Percentiles rank a stretch among this genome's conserved stretches.
phyloP scores from a whole-genome alignment of 208 protist species.

The Trypanosoma platydactyli region DNA sequence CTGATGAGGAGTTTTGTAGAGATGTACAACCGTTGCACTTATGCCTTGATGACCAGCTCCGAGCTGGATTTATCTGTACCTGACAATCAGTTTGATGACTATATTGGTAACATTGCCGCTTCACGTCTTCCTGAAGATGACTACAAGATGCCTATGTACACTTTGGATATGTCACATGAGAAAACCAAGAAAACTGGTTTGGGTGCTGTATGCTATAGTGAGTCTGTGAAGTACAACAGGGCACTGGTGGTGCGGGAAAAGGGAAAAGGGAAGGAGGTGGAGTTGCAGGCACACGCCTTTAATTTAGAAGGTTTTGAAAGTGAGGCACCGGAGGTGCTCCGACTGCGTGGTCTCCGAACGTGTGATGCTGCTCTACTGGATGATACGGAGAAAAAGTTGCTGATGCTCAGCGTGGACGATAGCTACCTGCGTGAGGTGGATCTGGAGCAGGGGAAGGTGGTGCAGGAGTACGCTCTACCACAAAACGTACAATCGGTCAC shows the following conservation, averaged over 20 bases:
- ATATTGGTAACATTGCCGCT: slow-evolving; percentile 27
- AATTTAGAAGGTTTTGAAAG: slow-evolving; percentile 42
- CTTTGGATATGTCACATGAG: slow-evolving; percentile 37
- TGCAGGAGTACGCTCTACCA: slow-evolving; percentile 48
- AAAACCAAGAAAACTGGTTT: slow-evolving; percentile 23
- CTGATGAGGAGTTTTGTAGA: slow-evolving; percentile 38
- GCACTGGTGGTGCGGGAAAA: slow-evolving; percentile 44
- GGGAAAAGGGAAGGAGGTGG: background rate
- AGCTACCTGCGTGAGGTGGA: slow-evolving; percentile 44
- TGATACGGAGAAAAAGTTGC: slow-evolving; percentile 44
- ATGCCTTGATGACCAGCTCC: slow-evolving; percentile 41
- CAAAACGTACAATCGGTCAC: slow-evolving; percentile 29
- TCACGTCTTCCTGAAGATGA: slow-evolving; percentile 34
- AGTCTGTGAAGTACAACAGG: slow-evolving; percentile 49
- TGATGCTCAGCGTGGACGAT: slow-evolving; percentile 42
- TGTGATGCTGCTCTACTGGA: slow-evolving; percentile 46
- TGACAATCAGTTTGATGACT: slow-evolving; percentile 45
- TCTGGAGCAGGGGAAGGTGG: slow-evolving; percentile 43
- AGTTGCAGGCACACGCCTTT: slow-evolving; percentile 27
- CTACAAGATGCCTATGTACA: slow-evolving; percentile 35
- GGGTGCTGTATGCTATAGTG: slow-evolving; percentile 54
- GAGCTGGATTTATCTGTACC: slow-evolving; percentile 21
- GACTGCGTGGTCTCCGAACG: slow-evolving; percentile 28
- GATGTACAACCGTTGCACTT: slow-evolving; percentile 65
- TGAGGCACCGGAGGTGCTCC: slow-evolving; percentile 20